Base-by-base conservation (phyloP, 495 filamentous ascomycete species). In the Talaromyces wortmannii region DNA sequence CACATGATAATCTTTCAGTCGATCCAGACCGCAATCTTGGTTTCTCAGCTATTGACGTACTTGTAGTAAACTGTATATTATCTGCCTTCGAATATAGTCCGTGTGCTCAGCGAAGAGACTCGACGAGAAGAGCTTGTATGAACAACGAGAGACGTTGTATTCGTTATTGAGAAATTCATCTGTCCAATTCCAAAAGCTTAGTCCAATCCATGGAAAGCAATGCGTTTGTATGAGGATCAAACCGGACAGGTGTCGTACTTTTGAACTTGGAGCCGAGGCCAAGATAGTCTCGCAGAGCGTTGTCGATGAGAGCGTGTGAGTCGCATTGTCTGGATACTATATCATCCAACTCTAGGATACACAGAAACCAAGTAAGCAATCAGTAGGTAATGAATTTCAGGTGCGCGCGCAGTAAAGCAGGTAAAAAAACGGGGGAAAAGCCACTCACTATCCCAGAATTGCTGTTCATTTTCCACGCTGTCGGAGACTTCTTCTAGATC, bases 31-130 rank as follows among this genome's bases (percentile, higher is more conserved):
- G 11, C n/a, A 13, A 13, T 33, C n/a, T 45, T 44, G 10, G 31
- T 45, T 48, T 15, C 10, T 60, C 43, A 63, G 52, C 55, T 50
- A 47, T n/a, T 15, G 13, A 48, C 67, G 47, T 69, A 86, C 91
- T 77, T 96, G 91, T 58, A 97, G 71, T 44, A 98, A 73, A 62
- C 89, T 86, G 73, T 95, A 94, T 53, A 97, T 83, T 62, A 98
- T 89, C 76, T 97, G 94, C 52, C 83, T 85, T 58, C 95, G 89
- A 53, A 97, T 87, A 74, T 97, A 97, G 48, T 91, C 87, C 53
- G 80, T 78, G 64, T 97, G 84, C 7, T 74, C 68, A 45, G 69
- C 64, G 65, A 95, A 97, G 55, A 98, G 74, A 30, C 60, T 70
- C 61, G 91, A 91, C 31, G 88, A 76, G 31, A 92, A 78, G 23